Evolutionary conservation across 441 rosid species (phyloP).

Genomic region (Erysimum cheiri): DNA sequence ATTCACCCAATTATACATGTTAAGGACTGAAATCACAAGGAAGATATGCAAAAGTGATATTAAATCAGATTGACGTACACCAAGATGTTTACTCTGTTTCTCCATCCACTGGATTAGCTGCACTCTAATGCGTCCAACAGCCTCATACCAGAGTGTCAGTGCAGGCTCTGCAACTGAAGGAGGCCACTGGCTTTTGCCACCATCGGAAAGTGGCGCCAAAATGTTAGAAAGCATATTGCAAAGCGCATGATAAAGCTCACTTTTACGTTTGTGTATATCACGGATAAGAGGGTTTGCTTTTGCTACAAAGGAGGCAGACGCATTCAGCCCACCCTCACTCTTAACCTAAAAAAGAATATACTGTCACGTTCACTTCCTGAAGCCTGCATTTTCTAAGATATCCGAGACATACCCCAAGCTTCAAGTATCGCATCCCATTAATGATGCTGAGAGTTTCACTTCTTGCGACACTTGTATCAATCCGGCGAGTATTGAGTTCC

Average conservation of each 20-base stretch:
- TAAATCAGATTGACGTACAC: conserved; percentile 60
- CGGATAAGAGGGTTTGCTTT: conserved; percentile 97
- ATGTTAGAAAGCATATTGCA: conserved; percentile 99
- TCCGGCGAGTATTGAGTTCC: conserved; percentile 92
- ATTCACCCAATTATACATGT: conserved; percentile 40
- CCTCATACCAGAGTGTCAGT: conserved; percentile 94
- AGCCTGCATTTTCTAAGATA: conserved; percentile 30
- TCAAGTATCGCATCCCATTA: conserved; percentile 98
- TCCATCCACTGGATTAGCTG: conserved; percentile 98
- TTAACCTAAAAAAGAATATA: conserved; percentile 69
- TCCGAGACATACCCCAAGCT: conserved; percentile 84
- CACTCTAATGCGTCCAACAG: conserved; percentile 91
- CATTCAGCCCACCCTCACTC: conserved; percentile 98
- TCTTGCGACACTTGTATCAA: conserved; percentile 85
- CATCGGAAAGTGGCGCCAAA: conserved; percentile 95
- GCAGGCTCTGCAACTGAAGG: conserved; percentile 97
- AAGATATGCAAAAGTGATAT: conserved; percentile 17
- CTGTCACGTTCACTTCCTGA: conserved; percentile 44
- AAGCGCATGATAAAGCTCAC: conserved; percentile 97
- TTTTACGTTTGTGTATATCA: conserved; percentile 91
- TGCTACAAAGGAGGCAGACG: conserved; percentile 97
- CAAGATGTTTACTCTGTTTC: conserved; percentile 97
- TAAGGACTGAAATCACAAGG: conserved; percentile 34
- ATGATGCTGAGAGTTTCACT: conserved; percentile 95
- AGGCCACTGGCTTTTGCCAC: conserved; percentile 98